Conservation (phyloP, 805 yeast species). For the Tetrapisispora nanseiensis region DNA sequence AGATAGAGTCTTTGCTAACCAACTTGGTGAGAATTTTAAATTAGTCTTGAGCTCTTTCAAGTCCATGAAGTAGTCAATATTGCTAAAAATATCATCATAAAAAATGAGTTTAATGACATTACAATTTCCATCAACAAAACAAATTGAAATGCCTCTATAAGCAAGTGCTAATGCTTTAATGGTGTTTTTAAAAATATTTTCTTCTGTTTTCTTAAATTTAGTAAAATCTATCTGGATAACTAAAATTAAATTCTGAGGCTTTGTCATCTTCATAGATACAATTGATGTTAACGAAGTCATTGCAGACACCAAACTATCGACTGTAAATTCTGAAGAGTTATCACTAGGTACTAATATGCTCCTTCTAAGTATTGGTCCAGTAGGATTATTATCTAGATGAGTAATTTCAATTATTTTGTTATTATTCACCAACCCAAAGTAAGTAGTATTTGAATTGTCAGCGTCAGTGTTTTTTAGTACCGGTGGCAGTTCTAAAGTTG, state of each 20-base stretch:
- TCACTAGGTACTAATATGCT: conserved; percentile 7
- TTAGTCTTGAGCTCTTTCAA: background rate
- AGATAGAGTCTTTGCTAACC: conserved; percentile 10
- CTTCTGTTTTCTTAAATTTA: conserved; percentile 7
- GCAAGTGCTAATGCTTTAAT: conserved; percentile 17
- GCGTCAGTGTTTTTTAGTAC: conserved; percentile 6
- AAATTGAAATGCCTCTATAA: conserved; percentile 11
- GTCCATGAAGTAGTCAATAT: background rate
- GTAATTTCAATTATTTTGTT: conserved; percentile 14
- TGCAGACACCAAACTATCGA: conserved; percentile 12
- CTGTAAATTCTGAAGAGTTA: background rate
- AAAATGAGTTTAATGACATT: conserved; percentile 8
- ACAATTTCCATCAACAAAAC: conserved; percentile 16
- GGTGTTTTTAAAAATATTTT: conserved; percentile 13
- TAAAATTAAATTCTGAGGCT: conserved; percentile 19
- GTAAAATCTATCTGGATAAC: conserved; percentile 23
- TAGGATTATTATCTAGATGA: conserved; percentile 9
- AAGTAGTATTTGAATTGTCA: conserved; percentile 6
- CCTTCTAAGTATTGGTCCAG: conserved; percentile 19
- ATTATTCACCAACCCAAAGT: conserved; percentile 14
- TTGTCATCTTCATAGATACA: conserved; percentile 20
- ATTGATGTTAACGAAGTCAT: conserved; percentile 24
- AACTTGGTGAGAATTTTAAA: conserved; percentile 12
- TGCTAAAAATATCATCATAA: background rate
- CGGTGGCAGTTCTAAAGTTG: conserved; percentile 23